Evolutionary conservation across 1,284 basidiomycete genomes (phyloP).

Genomic region (Uromyces viciae-fabae): DNA sequence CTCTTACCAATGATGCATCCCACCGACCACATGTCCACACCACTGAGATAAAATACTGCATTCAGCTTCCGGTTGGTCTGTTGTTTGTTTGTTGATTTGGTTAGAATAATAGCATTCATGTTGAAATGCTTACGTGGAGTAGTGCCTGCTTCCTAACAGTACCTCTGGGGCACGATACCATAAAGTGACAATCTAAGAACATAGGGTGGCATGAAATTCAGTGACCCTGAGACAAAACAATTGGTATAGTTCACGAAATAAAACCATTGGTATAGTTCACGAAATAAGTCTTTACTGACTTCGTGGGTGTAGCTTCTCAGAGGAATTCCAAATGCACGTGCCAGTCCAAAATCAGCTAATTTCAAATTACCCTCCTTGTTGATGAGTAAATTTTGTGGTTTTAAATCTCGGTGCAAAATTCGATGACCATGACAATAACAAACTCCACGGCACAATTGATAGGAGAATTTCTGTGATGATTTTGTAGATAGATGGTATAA

Average conservation of each 20-base stretch:
- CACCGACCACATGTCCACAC: conserved; percentile 98
- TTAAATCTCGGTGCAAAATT: conserved; percentile 92
- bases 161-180: conserved; percentile 99
- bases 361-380: conserved; percentile 85
- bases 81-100: neutral
- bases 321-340: conserved; percentile 94
- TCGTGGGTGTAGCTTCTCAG: conserved; percentile 97
- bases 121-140: conserved; percentile 64
- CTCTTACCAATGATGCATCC: conserved; percentile 70
- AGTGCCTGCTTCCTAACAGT: conserved; percentile 88
- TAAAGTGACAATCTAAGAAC: conserved; percentile 94
- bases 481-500: too few relatives aligned
- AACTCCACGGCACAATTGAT: conserved; percentile 79
- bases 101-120: neutral
- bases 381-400: conserved; percentile 95
- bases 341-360: conserved; percentile 93
- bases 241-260: conserved; percentile 24
- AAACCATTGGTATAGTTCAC: neutral
- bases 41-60: conserved; percentile 22
- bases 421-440: conserved; percentile 93
- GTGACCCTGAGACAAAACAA: neutral
- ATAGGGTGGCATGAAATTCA: too few relatives aligned
- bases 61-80: neutral
- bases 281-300: conserved; percentile 59
- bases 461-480: conserved; percentile 74